Base-by-base conservation (phyloP, 108 stramenopile genomes). In the Skeletonema potamos region DNA sequence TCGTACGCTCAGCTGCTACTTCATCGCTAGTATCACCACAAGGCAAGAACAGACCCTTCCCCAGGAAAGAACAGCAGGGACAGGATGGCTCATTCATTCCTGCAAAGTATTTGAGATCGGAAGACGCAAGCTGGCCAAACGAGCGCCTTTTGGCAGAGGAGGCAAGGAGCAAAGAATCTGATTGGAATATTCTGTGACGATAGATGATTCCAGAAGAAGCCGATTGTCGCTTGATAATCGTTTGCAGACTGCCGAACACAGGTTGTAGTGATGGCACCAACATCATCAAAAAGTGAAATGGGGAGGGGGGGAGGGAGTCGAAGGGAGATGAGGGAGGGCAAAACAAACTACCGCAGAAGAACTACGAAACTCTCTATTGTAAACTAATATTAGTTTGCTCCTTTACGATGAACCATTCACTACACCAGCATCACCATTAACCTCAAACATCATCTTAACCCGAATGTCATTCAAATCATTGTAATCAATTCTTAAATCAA, bases 41-140 rank as follows among this genome's bases (percentile, higher is more conserved):
- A 8, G 75, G 76, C 12, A 78, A 36, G 41, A 80, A 78, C 26
- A 84, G 24, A 24, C 39, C 51, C 1, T 20, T 69, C 18, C 57
- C 54, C n/a, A 80, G 1, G 63, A 84, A 81, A 26, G 68, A 28
- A 66, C 82, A 84, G 64, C 77, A 82, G 15, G 72, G 82, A 58
- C 81, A 82, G 8, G 64, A 36, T 60, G 76, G 15, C 34, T 39
- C 34, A 26, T 56, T 24, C 71, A 46, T 44, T 41, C 27, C 15
- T 18, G 32, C 24, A 22, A 26, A 60, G 13, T 2, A n/a, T 24
- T 69, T 28, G 30, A 64, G 62, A 30, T 70, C 36, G 1, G 20
- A 13, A 30, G 56, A 57, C 13, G 20, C 20, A 13, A 57, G 56
- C 56, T 57, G 56, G 17, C 57, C 58, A 3, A 70, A 58, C 27